Base-by-base conservation (phyloP, 768 basidiomycete genomes). In the Auricularia sp. region DNA sequence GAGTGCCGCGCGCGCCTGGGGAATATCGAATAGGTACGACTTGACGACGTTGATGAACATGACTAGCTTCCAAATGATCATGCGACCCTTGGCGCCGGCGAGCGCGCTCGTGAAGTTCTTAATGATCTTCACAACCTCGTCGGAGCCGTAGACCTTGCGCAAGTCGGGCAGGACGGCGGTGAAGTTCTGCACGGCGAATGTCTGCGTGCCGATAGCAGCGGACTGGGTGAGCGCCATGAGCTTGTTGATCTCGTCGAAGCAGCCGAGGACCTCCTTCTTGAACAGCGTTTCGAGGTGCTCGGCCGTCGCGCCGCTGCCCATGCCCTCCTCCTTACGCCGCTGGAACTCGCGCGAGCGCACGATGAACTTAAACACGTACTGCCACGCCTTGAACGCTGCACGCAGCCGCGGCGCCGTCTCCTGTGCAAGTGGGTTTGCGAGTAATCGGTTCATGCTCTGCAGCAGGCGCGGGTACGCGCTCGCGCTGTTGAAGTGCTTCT, bases 171-270 rank as follows among this genome's bases (percentile, higher is more conserved):
- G 79, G 67, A 96, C 90, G 29, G 91, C 88, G 2, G 92, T 89
- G 72, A 97, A 98, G 75, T 94, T 90, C 71, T 95, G 93, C 12
- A 97, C 79, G 4, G 93, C 93, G 66, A 96, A 87, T 1, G 93
- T 93, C 72, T 98, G 96, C 2, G 96, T 96, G 61, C 96, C 96
- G 61, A 98, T 93, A 73, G 97, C 89, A n/a, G 90, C 85, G 4
- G 86, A 81, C 0, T 93, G 93, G 2, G 85, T 80, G 1, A 83
- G 84, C 0, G 86, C 81, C 96, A 98, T 96, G 85, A 98, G 88
- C 56, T 84, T 80, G 69, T 91, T 96, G 65, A 97, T 85, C 68
- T 91, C 88, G 2, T 77, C 74, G 10, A 98, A 78, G 72, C 97
- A 89, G 3, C 84, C 77, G 18, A 83, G 83, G 35, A 96, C 74